Evolutionary conservation across 2,329 filamentous ascomycete genomes (phyloP), one percentile per base, ranked within the genome.

Genomic region (Botrytis elliptica): DNA sequence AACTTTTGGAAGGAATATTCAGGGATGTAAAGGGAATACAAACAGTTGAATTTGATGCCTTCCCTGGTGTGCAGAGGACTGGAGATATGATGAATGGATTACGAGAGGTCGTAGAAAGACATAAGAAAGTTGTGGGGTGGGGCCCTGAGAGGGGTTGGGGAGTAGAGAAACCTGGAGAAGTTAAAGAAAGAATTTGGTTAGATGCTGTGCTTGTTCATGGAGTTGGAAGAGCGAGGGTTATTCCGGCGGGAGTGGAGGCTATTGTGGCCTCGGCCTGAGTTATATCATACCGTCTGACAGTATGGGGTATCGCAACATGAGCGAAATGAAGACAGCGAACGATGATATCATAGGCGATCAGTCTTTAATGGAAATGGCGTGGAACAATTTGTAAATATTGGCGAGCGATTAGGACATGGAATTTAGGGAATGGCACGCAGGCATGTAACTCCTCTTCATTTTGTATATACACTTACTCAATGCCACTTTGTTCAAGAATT

Each of bases 11-110:
- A 6, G 84, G 83, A 12, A 85, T 94, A 4, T 79, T 94, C 3
- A 82, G 84, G 1, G 85, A 85, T 72, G 82, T 92, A 73, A 88
- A 90, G 0, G 85, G 84, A 55, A 80, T 93, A 3, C 79, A 85
- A 14, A 83, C 84, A 1, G 84, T 94, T 33, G 87, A 93, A 78
- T 92, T 95, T 75, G 92, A 95, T 81, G 92, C 87, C 0, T 93
- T 87, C 80, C 83, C 87, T 0, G 88, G 88, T 71, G 90, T 95
- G 6, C 88, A 88, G 80, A 91, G 90, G 79, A 85, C 85, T 1
- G 89, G 90, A 22, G 88, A 86, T 44, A 88, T 95, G 82, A 88
- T 94, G 84, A 82, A 83, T 16, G 88, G 85, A 3, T 82, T 95
- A 33, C 80, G 92, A 14, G 84, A 87, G 1, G 85, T 87, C 6